Evolutionary conservation across 1,139 yeast species (phyloP), one percentile per base, ranked within the genome.

Genomic region (Hansenula sp.): DNA sequence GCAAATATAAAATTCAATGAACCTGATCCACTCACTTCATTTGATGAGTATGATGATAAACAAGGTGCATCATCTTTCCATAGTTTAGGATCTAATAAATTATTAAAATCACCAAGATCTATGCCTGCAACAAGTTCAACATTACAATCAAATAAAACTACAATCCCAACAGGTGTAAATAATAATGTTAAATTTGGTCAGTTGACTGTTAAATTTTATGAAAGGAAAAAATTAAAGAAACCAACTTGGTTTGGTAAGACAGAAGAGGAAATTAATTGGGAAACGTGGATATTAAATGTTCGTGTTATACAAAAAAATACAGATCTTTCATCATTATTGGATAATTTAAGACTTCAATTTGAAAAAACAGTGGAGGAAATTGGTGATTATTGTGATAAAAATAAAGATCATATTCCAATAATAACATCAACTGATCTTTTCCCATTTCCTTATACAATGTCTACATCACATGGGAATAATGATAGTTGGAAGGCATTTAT

Each of bases 401-500:
- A 80, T 52, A 81, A 77, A 52, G 75, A 69, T 39, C 89, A 82
- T 50, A 78, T 85, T 4, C 95, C 95, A 2, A 85, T 87, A 1
- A 82, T 85, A 18, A 77, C 84, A 6, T 74, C 85, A 2, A 65
- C 81, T 13, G 88, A 81, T 12, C 66, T 75, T 26, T 64, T 79
- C 16, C 90, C 92, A 4, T 85, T 84, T 51, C 87, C 87, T 0
- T 84, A 79, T 55, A 60, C 63, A 38, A 62, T 74, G 11, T 53
- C 59, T 12, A 56, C 61, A 3, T 34, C 47, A 8, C 47, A 40
- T 14, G 39, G 41, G 7, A 19, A 42, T 34, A 41, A 44, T 24
- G 52, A 50, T 16, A 43, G 53, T 19, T 51, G 59, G 56, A 51
- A 41, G 36, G 53, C 47, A 17, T 53, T 47, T 32, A 47, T 52